Evolutionary conservation across 805 yeast genomes (phyloP).

Genomic region (Kodamaea leandrae): DNA sequence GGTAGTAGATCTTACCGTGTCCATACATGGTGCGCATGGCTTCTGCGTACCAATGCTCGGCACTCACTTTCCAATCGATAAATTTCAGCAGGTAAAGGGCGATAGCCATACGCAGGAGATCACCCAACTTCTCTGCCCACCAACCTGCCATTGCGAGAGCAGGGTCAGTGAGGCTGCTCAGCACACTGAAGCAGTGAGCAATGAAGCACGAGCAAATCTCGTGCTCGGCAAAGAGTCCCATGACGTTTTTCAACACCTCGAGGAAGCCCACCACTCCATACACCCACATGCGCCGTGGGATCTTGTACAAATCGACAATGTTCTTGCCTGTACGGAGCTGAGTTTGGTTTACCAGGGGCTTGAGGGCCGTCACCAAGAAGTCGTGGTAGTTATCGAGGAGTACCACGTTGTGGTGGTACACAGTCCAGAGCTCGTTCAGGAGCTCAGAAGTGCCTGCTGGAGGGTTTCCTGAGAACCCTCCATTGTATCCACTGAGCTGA

Average conservation of each 20-base stretch:
- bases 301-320: slow-evolving; percentile 72
- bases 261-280: slow-evolving; percentile 80
- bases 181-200: slow-evolving; percentile 64
- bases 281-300: slow-evolving; percentile 80
- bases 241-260: slow-evolving; percentile 72
- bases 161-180: slow-evolving; percentile 53
- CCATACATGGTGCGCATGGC: slow-evolving; percentile 75
- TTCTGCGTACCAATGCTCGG: slow-evolving; percentile 78
- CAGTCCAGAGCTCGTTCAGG: slow-evolving; percentile 64
- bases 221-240: slow-evolving; percentile 70
- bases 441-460: slow-evolving; percentile 46
- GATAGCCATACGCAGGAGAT: slow-evolving; percentile 82
- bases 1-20: slow-evolving; percentile 83
- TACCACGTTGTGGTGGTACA: slow-evolving; percentile 64
- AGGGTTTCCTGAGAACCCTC: neutral
- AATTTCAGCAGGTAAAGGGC: slow-evolving; percentile 75
- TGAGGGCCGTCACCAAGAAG: slow-evolving; percentile 65
- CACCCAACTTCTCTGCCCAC: slow-evolving; percentile 88
- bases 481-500: slow-evolving; percentile 19
- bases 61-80: slow-evolving; percentile 82
- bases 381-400: slow-evolving; percentile 70
- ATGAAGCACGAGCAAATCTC: slow-evolving; percentile 76
- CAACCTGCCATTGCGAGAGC: slow-evolving; percentile 58
- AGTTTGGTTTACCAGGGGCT: slow-evolving; percentile 51
- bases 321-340: slow-evolving; percentile 72